Base-by-base conservation (phyloP, 106 monocot species). In the Acanthochlamys bracteata region DNA sequence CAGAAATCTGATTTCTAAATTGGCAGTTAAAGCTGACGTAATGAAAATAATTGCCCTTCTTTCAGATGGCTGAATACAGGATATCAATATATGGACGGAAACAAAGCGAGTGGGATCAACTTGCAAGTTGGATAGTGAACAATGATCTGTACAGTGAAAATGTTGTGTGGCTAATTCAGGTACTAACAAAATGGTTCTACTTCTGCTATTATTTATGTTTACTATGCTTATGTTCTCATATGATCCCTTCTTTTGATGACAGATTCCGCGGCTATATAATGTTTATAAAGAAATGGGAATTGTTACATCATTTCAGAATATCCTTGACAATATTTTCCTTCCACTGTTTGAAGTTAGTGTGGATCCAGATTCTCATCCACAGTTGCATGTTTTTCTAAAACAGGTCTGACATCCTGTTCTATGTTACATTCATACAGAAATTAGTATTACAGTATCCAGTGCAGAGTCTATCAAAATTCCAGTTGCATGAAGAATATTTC, bases 141-240 rank as follows among this genome's bases (percentile, higher is more conserved):
- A 88, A 98, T 79, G 91, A 98, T 19, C 67, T 98, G 41, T 91
- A 88, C 45, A 91, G 91, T 76, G 85, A 85, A 25, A 98, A 98
- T 79, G 96, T 98, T 76, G 96, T 98, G 24, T 98, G 96, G 96
- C 72, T 98, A 68, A 91, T 98, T 78, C 96, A 98, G 96, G 96
- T 91, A 81, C 20, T 46, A 47, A 19, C 3, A n/a, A 9, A 60
- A 39, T 49, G 33, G 47, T 20, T 55, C 20, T 55, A 55, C n/a
- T 20, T 10, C 20, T 22, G 27, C 43, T 15, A 41, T 39, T 7
- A 42, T 39, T 47, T 69, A 56, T 15, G 15, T 54, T 13, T 60
- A 33, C 6, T 33, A 3, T 33, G 33, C 6, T 33, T 33, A 1
- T 33, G 33, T 33, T 33, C 6, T 33, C 33, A 33, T 33, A 33